A percentile compares a stretch with the other conserved stretches of the same genome.
phyloP scores from a whole-genome alignment of 2,329 filamentous ascomycete genomes.

The Fulvia fulva region DNA sequence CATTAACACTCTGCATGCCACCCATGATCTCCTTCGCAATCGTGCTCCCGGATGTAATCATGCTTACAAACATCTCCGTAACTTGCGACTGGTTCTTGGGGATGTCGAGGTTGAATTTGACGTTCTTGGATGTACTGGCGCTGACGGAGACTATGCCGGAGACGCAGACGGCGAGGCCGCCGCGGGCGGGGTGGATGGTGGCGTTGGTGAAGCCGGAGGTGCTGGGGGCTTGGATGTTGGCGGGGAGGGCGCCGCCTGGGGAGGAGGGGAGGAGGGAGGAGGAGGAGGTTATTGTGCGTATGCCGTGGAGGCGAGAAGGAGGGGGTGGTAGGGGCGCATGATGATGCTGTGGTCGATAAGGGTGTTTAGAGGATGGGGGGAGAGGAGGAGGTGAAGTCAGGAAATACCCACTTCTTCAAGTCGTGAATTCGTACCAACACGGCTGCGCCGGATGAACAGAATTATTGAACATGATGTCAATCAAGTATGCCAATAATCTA shows the following conservation, averaged over 20 bases:
- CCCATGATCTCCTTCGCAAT: constrained; percentile 9
- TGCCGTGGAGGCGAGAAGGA: constrained; percentile 9
- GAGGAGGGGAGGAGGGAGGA: constrained; percentile 13
- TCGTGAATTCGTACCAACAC: neutral
- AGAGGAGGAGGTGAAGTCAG: neutral
- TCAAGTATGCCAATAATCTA: neutral
- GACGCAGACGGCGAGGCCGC: constrained; percentile 29
- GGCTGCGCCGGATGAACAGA: neutral
- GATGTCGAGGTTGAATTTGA: constrained; percentile 27
- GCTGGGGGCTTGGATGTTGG: constrained; percentile 11
- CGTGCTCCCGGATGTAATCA: constrained; percentile 6
- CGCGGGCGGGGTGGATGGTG: constrained; percentile 21
- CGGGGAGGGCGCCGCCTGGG: constrained; percentile 17
- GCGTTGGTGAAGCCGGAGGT: constrained; percentile 17
- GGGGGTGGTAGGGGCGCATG: too few species aligned
- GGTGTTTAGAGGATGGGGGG: neutral
- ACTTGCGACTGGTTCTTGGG: constrained; percentile 28
- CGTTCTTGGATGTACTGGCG: constrained; percentile 25
- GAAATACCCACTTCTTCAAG: neutral
- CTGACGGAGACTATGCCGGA: constrained; percentile 26
- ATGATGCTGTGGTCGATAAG: neutral
- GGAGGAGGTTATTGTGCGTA: constrained; percentile 11
- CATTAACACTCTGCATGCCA: constrained; percentile 14
- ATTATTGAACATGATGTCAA: neutral
- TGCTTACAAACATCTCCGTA: constrained; percentile 24